Evolutionary conservation across 371 early-diverging fungal genomes (phyloP).

Genomic region (Batkoa obscura): DNA sequence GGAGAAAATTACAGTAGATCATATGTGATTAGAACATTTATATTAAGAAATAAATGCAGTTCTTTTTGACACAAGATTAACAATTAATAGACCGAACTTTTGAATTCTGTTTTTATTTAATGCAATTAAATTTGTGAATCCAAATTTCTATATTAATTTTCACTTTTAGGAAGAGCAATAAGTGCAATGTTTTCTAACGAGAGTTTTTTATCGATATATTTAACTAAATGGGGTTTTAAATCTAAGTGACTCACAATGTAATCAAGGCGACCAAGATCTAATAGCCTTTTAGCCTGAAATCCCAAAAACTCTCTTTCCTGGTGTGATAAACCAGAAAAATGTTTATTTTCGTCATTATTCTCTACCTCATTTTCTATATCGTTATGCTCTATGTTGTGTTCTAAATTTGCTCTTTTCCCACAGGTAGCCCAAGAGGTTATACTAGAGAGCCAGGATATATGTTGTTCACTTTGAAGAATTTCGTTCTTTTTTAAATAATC

Average conservation of each 20-base stretch:
- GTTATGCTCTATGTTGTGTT: slow-evolving; percentile 12
- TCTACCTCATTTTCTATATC: slow-evolving; percentile 4
- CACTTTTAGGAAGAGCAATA: slow-evolving; percentile 32
- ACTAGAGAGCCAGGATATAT: slow-evolving; percentile 34
- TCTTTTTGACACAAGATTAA: no score
- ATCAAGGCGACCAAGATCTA: slow-evolving; percentile 43
- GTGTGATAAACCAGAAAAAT: slow-evolving; percentile 37
- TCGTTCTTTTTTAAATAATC: slow-evolving; percentile 23
- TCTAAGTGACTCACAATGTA: slow-evolving; percentile 26
- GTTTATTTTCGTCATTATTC: slow-evolving; percentile 13
- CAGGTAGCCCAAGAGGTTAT: slow-evolving; percentile 61
- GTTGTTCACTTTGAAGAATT: slow-evolving; percentile 20
- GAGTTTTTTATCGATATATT: slow-evolving; percentile 37
- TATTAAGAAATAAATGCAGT: no score
- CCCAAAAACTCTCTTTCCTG: slow-evolving; percentile 42
- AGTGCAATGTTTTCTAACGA: slow-evolving; percentile 55
- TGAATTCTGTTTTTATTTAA: no score
- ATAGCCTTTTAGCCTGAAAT: slow-evolving; percentile 46
- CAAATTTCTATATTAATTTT: no score
- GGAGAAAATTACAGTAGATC: no score
- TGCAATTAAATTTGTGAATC: no score
- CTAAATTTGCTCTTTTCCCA: slow-evolving; percentile 12
- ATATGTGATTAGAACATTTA: no score
- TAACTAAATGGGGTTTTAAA: slow-evolving; percentile 35
- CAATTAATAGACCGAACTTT: no score